A percentile compares a stretch with the other conserved stretches of the same genome.
phyloP scores from a whole-genome alignment of 2,329 filamentous ascomycete species.

The Falciphora oryzae region DNA sequence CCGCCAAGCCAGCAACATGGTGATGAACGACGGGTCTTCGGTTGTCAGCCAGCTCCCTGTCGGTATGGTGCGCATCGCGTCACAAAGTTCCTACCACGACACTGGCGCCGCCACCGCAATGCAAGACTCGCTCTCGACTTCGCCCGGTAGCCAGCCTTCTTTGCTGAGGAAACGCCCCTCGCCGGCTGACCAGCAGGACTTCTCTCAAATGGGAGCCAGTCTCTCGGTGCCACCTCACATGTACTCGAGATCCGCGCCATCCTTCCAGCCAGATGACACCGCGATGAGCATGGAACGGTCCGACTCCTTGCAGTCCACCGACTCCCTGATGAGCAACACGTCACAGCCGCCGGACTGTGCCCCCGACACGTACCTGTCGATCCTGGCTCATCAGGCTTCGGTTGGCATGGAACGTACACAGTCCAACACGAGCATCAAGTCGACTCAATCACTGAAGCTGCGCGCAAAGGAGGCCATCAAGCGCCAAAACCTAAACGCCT shows the following conservation, averaged over 20 bases:
- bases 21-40: constrained; percentile 24
- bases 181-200: constrained; percentile 16
- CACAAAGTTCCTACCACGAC: constrained; percentile 24
- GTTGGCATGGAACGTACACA: constrained; percentile 34
- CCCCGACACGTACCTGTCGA: constrained; percentile 10
- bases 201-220: constrained; percentile 34
- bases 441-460: constrained; percentile 37
- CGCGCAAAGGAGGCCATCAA: constrained; percentile 43
- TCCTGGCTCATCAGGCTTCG: constrained; percentile 6
- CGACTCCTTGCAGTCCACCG: constrained; percentile 23
- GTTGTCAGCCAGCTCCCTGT: constrained; percentile 21
- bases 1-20: constrained; percentile 23
- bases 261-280: constrained; percentile 23
- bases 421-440: constrained; percentile 35
- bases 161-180: not conserved
- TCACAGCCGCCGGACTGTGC: constrained; percentile 1
- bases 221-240: constrained; percentile 23
- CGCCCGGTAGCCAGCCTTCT: not conserved
- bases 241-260: constrained; percentile 24
- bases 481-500: constrained; percentile 39
- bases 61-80: constrained; percentile 27
- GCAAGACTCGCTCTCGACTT: not conserved
- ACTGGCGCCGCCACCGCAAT: not conserved
- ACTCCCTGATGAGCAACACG: not conserved
- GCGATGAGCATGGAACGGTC: constrained; percentile 36